Percentiles rank a stretch among this genome's conserved stretches.
Conservation (phyloP, 306 rosid species). For the Ziziphus jujuba region DNA sequence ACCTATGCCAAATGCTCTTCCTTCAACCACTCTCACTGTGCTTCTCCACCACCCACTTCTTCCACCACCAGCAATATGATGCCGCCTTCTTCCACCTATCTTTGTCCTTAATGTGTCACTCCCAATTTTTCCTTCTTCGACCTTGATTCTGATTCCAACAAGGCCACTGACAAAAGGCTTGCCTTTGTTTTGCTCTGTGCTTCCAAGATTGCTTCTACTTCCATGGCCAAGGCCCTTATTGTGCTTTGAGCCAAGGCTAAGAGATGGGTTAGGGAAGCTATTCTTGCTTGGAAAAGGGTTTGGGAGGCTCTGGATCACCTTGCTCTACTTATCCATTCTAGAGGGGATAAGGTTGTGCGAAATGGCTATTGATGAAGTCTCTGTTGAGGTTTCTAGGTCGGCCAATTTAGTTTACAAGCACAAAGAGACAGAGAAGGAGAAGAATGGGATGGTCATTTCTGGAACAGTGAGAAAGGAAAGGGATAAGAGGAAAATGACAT, state of each 20-base stretch:
- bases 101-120: conserved; percentile 64
- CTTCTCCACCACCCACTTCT: conserved; percentile 32
- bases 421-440: conserved; percentile 16
- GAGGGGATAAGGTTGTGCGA: conserved; percentile 23
- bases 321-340: conserved; percentile 20
- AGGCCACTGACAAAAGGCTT: conserved; percentile 34
- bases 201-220: conserved; percentile 45
- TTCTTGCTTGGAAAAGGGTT: conserved; percentile 55
- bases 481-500: no score
- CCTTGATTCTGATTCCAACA: conserved; percentile 14
- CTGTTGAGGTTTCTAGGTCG: conserved; percentile 38
- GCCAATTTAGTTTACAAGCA: conserved; percentile 22
- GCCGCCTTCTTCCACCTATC: conserved; percentile 15
- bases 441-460: no score
- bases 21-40: conserved; percentile 63
- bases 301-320: conserved; percentile 52
- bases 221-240: conserved; percentile 36
- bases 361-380: conserved; percentile 18
- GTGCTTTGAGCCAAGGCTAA: conserved; percentile 46
- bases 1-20: conserved; percentile 73
- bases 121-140: conserved; percentile 60
- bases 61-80: conserved; percentile 3
- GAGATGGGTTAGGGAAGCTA: conserved; percentile 50
- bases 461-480: no score
- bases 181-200: conserved; percentile 62